Evolutionary conservation across 2,329 filamentous ascomycete species (phyloP).

Genomic region (Cyphellophora attinorum): DNA sequence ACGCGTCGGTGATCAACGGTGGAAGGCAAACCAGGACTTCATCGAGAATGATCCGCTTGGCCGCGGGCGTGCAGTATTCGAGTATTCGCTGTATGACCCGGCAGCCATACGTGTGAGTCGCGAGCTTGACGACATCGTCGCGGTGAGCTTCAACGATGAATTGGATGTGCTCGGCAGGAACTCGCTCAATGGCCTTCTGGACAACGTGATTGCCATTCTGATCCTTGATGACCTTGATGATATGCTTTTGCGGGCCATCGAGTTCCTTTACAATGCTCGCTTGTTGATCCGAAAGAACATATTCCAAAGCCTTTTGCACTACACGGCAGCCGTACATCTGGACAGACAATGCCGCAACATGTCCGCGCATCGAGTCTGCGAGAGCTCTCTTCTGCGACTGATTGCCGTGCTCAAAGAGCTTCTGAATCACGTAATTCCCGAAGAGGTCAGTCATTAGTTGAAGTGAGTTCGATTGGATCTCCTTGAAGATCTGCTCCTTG

Average conservation of each 20-base stretch:
- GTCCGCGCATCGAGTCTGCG: slow-evolving; percentile 77
- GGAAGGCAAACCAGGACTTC: slow-evolving; percentile 68
- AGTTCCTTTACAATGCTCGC: slow-evolving; percentile 74
- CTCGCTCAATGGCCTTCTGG: slow-evolving; percentile 79
- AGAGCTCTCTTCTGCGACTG: slow-evolving; percentile 85
- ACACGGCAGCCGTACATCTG: slow-evolving; percentile 94
- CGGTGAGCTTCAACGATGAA: slow-evolving; percentile 78
- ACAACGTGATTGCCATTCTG: slow-evolving; percentile 95
- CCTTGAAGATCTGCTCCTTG: slow-evolving; percentile 80
- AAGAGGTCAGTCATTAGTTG: slow-evolving; percentile 95
- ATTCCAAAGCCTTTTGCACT: slow-evolving; percentile 89
- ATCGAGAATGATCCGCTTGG: slow-evolving; percentile 61
- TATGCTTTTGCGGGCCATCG: slow-evolving; percentile 68
- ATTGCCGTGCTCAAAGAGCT: slow-evolving; percentile 92
- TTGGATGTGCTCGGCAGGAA: slow-evolving; percentile 67
- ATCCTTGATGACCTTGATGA: slow-evolving; percentile 71
- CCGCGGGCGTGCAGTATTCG: slow-evolving; percentile 65
- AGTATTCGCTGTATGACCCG: slow-evolving; percentile 88
- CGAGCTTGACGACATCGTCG: slow-evolving; percentile 63
- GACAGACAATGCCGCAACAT: slow-evolving; percentile 66
- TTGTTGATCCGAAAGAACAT: slow-evolving; percentile 88
- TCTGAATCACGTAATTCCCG: slow-evolving; percentile 97
- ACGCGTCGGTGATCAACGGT: slow-evolving; percentile 73
- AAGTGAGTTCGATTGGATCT: slow-evolving; percentile 73
- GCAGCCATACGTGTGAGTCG: slow-evolving; percentile 77